These are phyloP conservation scores for Xylaria sp. DNA, from an alignment of 2,329 filamentous ascomycete species.

Conservation along the genomic window DNA sequence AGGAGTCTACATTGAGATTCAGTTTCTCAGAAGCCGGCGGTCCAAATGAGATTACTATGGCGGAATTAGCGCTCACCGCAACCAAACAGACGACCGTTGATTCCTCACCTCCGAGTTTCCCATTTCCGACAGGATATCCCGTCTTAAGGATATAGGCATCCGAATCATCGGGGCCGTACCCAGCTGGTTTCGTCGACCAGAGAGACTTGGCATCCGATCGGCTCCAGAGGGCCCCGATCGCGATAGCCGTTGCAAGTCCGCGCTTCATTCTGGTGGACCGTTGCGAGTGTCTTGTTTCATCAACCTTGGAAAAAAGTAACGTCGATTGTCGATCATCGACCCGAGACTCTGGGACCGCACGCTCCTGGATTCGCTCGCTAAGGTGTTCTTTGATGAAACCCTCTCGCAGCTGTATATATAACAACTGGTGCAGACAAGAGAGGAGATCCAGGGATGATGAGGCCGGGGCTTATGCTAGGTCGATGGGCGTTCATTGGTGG, in stretches of 20 bases:
- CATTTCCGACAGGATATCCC: conserved; percentile 45
- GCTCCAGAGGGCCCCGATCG: not conserved
- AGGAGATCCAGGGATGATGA: not conserved
- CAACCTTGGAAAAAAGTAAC: conserved; percentile 2
- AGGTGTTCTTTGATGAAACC: not conserved
- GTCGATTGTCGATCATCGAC: not conserved
- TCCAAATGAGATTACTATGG: conserved; percentile 39
- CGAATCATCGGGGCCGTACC: conserved; percentile 15
- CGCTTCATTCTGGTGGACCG: conserved; percentile 8
- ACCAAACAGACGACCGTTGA: not conserved
- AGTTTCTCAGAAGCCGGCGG: conserved; percentile 38
- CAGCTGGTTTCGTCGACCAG: conserved; percentile 21
- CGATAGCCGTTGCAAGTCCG: not conserved
- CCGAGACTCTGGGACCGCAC: too few relatives aligned
- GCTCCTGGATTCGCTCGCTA: not conserved
- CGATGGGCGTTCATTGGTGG: conserved; percentile 13
- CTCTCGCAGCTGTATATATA: not conserved
- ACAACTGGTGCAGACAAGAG: not conserved
- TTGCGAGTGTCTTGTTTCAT: not conserved
- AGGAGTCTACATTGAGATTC: conserved; percentile 43
- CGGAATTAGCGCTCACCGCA: conserved; percentile 3
- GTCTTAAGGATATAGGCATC: conserved; percentile 31
- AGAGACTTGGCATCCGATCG: conserved; percentile 14
- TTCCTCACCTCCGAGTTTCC: conserved; percentile 38
- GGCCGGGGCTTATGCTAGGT: not conserved